phyloP scores from a whole-genome alignment of 2,329 filamentous ascomycete species.

The Macroventuria anomochaeta region DNA sequence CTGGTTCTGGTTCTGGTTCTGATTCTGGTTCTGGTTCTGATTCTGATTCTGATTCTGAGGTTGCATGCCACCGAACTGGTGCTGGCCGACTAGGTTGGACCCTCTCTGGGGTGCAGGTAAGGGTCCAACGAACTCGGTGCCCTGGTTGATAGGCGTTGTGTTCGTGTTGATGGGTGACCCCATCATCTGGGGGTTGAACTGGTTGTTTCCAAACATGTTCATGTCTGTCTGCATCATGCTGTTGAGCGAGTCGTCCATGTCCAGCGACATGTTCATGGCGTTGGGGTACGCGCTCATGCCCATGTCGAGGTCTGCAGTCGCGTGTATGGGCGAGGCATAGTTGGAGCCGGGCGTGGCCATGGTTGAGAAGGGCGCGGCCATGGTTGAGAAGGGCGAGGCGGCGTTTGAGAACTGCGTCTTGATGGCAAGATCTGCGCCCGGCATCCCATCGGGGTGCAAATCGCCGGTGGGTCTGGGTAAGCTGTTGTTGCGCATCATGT shows the following conservation, averaged over 20 bases:
- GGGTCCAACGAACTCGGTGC: slow-evolving; percentile 39
- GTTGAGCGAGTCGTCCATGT: slow-evolving; percentile 49
- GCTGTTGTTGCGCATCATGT: slow-evolving; percentile 42
- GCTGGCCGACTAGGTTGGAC: slow-evolving; percentile 17
- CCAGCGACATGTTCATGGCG: slow-evolving; percentile 52
- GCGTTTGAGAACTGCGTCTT: slow-evolving; percentile 50
- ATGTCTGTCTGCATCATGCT: slow-evolving; percentile 49
- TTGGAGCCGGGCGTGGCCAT: slow-evolving; percentile 50
- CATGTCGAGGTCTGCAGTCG: slow-evolving; percentile 49
- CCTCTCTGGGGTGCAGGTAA: slow-evolving; percentile 44
- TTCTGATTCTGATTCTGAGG: slow-evolving; percentile 30
- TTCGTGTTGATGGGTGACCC: slow-evolving; percentile 49
- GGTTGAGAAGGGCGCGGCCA: slow-evolving; percentile 44
- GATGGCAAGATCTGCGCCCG: slow-evolving; percentile 47
- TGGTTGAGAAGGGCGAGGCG: slow-evolving; percentile 44
- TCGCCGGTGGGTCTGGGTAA: slow-evolving; percentile 33
- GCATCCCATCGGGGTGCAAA: slow-evolving; percentile 31
- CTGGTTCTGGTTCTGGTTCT: slow-evolving; percentile 15
- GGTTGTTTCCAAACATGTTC: slow-evolving; percentile 49
- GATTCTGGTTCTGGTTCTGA: neutral
- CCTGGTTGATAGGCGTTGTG: slow-evolving; percentile 11
- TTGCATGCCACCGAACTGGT: slow-evolving; percentile 3
- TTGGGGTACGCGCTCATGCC: slow-evolving; percentile 54
- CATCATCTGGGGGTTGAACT: slow-evolving; percentile 50
- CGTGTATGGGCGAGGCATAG: slow-evolving; percentile 54